Evolutionary conservation across 164 flowering plant genomes (phyloP).

Genomic region (Liquidambar formosana): DNA sequence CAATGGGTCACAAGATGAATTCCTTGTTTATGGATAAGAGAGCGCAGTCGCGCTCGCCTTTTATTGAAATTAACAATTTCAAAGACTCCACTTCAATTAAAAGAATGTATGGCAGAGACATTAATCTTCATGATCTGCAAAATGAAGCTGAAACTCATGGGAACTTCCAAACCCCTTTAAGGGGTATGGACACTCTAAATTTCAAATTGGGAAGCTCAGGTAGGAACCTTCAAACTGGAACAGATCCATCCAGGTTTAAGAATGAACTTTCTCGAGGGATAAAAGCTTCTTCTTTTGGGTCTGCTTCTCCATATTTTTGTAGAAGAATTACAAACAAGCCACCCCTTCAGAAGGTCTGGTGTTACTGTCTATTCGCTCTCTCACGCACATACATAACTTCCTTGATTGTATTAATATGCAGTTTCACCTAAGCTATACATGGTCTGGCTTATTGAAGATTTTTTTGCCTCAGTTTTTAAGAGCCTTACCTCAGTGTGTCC

Average conservation of each 20-base stretch:
- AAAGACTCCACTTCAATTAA: conserved; percentile 8
- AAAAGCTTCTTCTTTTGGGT: conserved; percentile 17
- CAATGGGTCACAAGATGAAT: conserved; percentile 16
- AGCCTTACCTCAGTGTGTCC: neutral
- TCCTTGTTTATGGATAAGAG: conserved; percentile 10
- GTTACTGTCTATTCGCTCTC: neutral
- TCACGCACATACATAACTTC: neutral
- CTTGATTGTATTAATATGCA: neutral
- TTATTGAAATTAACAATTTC: conserved; percentile 1
- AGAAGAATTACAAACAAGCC: conserved; percentile 17
- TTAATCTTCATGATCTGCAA: conserved; percentile 15
- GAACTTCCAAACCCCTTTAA: conserved; percentile 19
- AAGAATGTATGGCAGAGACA: conserved; percentile 12
- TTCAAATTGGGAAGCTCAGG: conserved; percentile 21
- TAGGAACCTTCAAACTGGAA: conserved; percentile 17
- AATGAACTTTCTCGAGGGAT: conserved; percentile 19
- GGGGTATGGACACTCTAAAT: conserved; percentile 12
- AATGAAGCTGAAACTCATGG: conserved; percentile 21
- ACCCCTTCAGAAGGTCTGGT: conserved; percentile 33
- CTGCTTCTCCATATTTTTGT: conserved; percentile 26
- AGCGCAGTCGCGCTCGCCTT: conserved; percentile 6
- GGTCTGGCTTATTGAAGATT: neutral
- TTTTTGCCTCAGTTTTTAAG: neutral
- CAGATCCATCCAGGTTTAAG: conserved; percentile 12
- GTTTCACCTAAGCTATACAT: neutral